Conservation (phyloP, 306 rosid genomes). For the Mucuna pruriens region DNA sequence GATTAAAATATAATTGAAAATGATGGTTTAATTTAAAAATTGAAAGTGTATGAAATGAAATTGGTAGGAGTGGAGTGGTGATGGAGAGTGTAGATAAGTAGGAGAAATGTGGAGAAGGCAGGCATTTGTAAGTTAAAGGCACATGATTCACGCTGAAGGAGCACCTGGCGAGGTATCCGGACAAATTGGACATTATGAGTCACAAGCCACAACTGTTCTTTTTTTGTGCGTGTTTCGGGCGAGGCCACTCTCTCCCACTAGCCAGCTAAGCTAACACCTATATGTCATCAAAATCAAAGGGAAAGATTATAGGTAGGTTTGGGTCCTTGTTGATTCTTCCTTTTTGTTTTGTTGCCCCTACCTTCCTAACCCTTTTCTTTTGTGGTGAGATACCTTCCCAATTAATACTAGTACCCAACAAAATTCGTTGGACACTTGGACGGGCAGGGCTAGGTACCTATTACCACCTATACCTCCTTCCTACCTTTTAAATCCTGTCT, state of each 20-base stretch:
- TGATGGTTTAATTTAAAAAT: no score
- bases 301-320: constrained; percentile 25
- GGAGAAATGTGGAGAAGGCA: background rate
- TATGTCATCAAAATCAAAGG: constrained; percentile 16
- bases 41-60: no score
- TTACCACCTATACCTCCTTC: constrained; percentile 17
- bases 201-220: background rate
- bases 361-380: no score
- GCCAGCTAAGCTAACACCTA: constrained; percentile 38
- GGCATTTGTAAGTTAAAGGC: background rate
- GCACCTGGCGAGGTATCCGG: constrained; percentile 18
- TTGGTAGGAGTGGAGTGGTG: no score
- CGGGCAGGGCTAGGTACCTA: background rate
- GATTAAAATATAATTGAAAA: no score
- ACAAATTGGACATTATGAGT: background rate
- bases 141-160: constrained; percentile 17
- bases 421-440: constrained; percentile 18
- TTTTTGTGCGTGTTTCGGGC: background rate
- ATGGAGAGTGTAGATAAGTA: no score
- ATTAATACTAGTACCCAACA: constrained; percentile 1
- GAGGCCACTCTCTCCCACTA: background rate
- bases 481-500: constrained; percentile 30
- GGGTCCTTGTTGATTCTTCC: constrained; percentile 28
- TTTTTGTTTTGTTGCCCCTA: constrained; percentile 39
- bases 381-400: background rate